These are phyloP conservation scores for Elongisporangium undulatum DNA, from an alignment of 352 stramenopile species.

Conservation along the genomic window DNA sequence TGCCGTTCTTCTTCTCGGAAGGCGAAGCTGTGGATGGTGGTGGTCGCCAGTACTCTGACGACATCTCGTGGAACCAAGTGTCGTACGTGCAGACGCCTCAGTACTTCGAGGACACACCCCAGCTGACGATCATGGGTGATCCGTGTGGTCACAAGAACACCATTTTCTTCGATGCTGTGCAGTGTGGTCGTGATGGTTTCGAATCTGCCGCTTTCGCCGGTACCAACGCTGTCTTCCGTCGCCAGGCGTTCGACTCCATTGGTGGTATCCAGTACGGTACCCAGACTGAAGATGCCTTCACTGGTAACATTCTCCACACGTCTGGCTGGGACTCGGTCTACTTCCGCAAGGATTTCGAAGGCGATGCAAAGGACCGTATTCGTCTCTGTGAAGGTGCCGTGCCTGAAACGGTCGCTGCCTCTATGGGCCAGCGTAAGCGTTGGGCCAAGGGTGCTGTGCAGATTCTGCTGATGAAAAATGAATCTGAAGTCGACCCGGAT, in stretches of 20 bases:
- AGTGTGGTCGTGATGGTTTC: slow-evolving; percentile 85
- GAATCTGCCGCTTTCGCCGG: slow-evolving; percentile 86
- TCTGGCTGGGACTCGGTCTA: slow-evolving; percentile 85
- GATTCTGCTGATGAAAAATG: slow-evolving; percentile 88
- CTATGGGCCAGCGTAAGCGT: slow-evolving; percentile 85
- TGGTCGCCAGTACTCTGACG: slow-evolving; percentile 83
- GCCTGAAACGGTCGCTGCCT: slow-evolving; percentile 79
- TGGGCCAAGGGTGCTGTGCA: slow-evolving; percentile 87
- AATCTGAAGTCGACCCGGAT: slow-evolving; percentile 86
- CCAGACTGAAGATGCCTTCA: slow-evolving; percentile 89
- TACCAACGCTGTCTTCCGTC: slow-evolving; percentile 88
- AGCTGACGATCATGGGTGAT: slow-evolving; percentile 83
- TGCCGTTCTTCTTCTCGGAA: slow-evolving; percentile 90
- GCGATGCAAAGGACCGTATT: slow-evolving; percentile 81
- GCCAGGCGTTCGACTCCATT: slow-evolving; percentile 86
- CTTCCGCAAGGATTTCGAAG: slow-evolving; percentile 90
- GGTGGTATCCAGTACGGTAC: slow-evolving; percentile 88
- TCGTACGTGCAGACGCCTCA: slow-evolving; percentile 88
- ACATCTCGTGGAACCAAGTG: slow-evolving; percentile 89
- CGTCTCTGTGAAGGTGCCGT: slow-evolving; percentile 80
- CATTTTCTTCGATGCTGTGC: slow-evolving; percentile 89
- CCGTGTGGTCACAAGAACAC: slow-evolving; percentile 88
- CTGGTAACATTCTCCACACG: slow-evolving; percentile 81
- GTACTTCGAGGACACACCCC: slow-evolving; percentile 87
- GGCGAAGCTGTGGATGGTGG: slow-evolving; percentile 79